Evolutionary conservation across 371 early-diverging fungal species (phyloP), one percentile per base, ranked within the genome.

Genomic region (Rhizomucor pusillus): DNA sequence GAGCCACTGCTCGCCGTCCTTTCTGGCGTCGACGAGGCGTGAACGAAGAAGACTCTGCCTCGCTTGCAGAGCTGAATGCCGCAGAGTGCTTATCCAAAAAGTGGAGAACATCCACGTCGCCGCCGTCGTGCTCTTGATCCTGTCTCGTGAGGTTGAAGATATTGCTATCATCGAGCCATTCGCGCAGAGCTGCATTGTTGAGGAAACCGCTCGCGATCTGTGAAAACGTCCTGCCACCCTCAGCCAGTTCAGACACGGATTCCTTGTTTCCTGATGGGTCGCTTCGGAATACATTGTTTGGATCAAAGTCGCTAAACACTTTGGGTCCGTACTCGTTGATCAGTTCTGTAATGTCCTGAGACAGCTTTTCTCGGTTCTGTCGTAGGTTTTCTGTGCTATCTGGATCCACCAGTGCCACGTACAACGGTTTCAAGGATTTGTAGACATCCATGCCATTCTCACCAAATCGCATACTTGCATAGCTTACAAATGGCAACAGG

Each of bases 401-500:
- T 9, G 77, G 76, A 45, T 85, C 81, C 5, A 90, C 67, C 36
- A 93, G 66, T 9, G 90, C 83, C 40, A 92, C 61, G 54, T 89
- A 89, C 37, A 97, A 73, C 1, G 97, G 95, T 6, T 86, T 84
- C 47, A 97, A 68, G 3, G 94, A 94, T 80, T 84, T 86, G 65
- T 88, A 80, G 25, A 96, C 85, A 60, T 96, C 97, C 12, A 92
- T 55, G 1, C 94, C 97, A 59, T 84, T 87, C 63, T 98, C 97
- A 43, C 91, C 90, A 58, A 91, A 91, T 16, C 87, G 78, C 66
- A 98, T 80, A 12, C 92, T 87, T 3, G 87, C 85, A 61, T 88
- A 90, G 43, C 90, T 89, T 35, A 94, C 73, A 39, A 89, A 72
- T 1, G 94, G 89, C 10, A 90, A 61, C 10, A 82, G 54, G 3